phyloP scores from a whole-genome alignment of 1,284 basidiomycete genomes.

The Chondrostereum purpureum region DNA sequence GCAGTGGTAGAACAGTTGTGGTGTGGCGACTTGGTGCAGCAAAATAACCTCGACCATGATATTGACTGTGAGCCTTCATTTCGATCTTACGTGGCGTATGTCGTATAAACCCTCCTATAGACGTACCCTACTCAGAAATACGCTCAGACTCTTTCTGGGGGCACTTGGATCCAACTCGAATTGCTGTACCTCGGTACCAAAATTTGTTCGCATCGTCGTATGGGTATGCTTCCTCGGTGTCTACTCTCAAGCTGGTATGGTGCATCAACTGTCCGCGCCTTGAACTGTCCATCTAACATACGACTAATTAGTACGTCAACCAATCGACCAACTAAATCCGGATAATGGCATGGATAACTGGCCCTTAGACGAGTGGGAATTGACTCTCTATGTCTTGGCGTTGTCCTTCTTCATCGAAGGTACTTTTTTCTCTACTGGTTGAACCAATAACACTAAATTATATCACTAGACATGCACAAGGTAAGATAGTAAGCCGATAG shows the following conservation, averaged over 20 bases:
- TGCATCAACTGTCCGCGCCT: slow-evolving; percentile 13
- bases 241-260: slow-evolving; percentile 79
- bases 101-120: slow-evolving; percentile 33
- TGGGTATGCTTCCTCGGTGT: slow-evolving; percentile 83
- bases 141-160: slow-evolving; percentile 55
- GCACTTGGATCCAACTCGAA: slow-evolving; percentile 71
- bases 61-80: slow-evolving; percentile 52
- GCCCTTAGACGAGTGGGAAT: slow-evolving; percentile 71
- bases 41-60: slow-evolving; percentile 61
- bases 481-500: slow-evolving; percentile 36
- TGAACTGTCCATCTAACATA: slow-evolving; percentile 9
- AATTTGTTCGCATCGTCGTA: slow-evolving; percentile 65
- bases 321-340: slow-evolving; percentile 54
- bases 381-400: slow-evolving; percentile 70
- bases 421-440: slow-evolving; percentile 20
- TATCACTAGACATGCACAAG: slow-evolving; percentile 56
- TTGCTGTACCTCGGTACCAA: slow-evolving; percentile 86
- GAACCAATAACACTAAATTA: not conserved
- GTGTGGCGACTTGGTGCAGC: slow-evolving; percentile 77
- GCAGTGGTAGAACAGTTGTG: slow-evolving; percentile 69
- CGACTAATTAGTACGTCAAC: slow-evolving; percentile 74
- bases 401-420: slow-evolving; percentile 77
- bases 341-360: slow-evolving; percentile 23
- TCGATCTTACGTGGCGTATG: slow-evolving; percentile 1
- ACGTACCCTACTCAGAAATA: slow-evolving; percentile 51